Evolutionary conservation across 495 filamentous ascomycete species (phyloP).

Genomic region (Aspergillus olivimuriae): DNA sequence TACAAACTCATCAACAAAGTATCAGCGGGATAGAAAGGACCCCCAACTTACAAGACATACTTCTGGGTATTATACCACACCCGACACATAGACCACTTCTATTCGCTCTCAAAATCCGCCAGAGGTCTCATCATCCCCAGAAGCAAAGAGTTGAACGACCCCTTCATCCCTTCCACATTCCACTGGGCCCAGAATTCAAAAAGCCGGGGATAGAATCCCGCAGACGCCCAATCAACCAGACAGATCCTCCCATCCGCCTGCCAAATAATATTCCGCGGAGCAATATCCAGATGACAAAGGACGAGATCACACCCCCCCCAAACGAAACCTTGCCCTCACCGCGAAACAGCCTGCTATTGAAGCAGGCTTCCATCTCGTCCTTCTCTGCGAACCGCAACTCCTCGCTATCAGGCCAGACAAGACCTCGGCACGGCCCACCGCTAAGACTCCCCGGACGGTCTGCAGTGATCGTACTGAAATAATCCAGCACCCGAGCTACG

Average conservation of each 20-base stretch:
- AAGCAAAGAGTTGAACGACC: constrained; percentile 17
- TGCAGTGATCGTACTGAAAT: constrained; percentile 16
- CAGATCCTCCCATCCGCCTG: constrained; percentile 17
- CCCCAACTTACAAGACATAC: constrained; percentile 18
- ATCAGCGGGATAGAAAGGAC: neutral
- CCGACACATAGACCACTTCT: constrained; percentile 10
- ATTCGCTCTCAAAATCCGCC: constrained; percentile 11
- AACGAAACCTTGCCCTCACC: constrained; percentile 11
- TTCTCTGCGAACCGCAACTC: constrained; percentile 11
- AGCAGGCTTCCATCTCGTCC: constrained; percentile 18
- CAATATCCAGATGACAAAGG: constrained; percentile 22
- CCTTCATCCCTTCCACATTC: constrained; percentile 20
- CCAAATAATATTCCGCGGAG: constrained; percentile 20
- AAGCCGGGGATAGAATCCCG: constrained; percentile 21
- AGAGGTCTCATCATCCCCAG: constrained; percentile 15
- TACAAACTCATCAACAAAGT: neutral
- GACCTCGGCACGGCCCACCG: constrained; percentile 14
- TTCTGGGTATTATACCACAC: constrained; percentile 18
- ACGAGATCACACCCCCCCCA: constrained; percentile 14
- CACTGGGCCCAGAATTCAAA: constrained; percentile 23
- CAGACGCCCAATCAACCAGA: constrained; percentile 24
- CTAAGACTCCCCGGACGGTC: constrained; percentile 15
- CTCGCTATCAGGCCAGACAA: constrained; percentile 17
- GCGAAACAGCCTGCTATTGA: constrained; percentile 18
- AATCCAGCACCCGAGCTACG: constrained; percentile 19